phyloP scores from a whole-genome alignment of 2,329 filamentous ascomycete species.

The Ascomycota sp. region DNA sequence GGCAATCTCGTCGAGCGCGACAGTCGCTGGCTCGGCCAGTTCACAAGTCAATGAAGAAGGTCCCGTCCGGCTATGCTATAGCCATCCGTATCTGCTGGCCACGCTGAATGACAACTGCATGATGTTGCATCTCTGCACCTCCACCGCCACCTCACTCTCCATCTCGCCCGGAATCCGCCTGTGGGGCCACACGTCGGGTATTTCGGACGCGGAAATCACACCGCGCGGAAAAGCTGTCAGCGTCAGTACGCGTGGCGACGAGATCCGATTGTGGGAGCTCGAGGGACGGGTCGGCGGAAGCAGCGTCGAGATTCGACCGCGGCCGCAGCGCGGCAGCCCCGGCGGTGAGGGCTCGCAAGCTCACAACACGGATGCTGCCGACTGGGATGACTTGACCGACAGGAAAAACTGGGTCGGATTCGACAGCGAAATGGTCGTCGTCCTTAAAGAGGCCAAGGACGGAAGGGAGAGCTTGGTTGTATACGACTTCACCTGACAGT shows the following conservation, averaged over 20 bases:
- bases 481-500: slow-evolving; percentile 57
- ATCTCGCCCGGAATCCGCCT: slow-evolving; percentile 57
- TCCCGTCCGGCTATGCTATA: slow-evolving; percentile 46
- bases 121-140: slow-evolving; percentile 62
- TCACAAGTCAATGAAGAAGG: slow-evolving; percentile 14
- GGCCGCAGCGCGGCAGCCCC: no score
- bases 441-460: slow-evolving; percentile 49
- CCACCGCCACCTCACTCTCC: slow-evolving; percentile 41
- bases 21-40: no score
- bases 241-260: slow-evolving; percentile 61
- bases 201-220: slow-evolving; percentile 70
- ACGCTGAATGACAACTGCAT: slow-evolving; percentile 78
- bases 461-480: slow-evolving; percentile 58
- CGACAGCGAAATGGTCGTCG: slow-evolving; percentile 79
- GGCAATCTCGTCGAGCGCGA: no score
- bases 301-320: slow-evolving; percentile 32
- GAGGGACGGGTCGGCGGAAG: slow-evolving; percentile 43
- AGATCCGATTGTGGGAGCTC: slow-evolving; percentile 75
- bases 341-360: slow-evolving; percentile 5
- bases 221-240: slow-evolving; percentile 74
- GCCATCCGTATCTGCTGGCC: slow-evolving; percentile 68
- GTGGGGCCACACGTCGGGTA: slow-evolving; percentile 82
- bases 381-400: slow-evolving; percentile 14
- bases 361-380: not conserved
- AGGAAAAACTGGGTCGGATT: slow-evolving; percentile 57